Percentiles rank a stretch among this genome's conserved stretches.
phyloP scores from a whole-genome alignment of 1,139 yeast species.

The Kurtzmaniella quercitrusa region DNA sequence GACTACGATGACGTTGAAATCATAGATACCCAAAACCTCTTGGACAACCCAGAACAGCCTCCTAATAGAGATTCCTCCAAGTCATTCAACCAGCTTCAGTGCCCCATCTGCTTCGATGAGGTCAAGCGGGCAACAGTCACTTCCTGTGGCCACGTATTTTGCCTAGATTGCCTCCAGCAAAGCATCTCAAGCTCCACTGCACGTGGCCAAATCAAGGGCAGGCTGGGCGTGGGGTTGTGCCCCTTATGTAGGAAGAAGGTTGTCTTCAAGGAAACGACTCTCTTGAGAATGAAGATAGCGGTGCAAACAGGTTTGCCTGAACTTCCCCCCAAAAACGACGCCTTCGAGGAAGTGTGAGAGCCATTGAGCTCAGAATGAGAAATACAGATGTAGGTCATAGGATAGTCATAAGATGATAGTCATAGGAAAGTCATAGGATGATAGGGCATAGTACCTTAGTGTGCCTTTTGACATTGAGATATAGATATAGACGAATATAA shows the following conservation, averaged over 20 bases:
- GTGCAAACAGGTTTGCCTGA: constrained; percentile 13
- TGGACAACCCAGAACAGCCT: constrained; percentile 24
- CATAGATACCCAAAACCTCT: constrained; percentile 34
- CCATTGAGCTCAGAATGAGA: no score
- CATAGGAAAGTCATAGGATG: no score
- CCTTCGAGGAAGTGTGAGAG: constrained; percentile 7
- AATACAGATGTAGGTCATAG: no score
- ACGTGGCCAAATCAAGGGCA: constrained; percentile 34
- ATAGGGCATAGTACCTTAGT: no score
- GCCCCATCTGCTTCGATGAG: constrained; percentile 47
- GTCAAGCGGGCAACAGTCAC: constrained; percentile 38
- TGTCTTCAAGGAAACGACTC: constrained; percentile 35
- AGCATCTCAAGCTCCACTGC: constrained; percentile 41
- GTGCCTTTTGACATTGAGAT: no score
- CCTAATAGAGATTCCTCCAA: constrained; percentile 22
- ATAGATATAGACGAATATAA: no score
- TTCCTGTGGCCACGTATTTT: constrained; percentile 44
- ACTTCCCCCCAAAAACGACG: constrained; percentile 3
- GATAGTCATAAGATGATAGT: no score
- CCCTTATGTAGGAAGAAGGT: constrained; percentile 43
- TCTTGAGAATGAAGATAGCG: constrained; percentile 29
- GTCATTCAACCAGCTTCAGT: constrained; percentile 34
- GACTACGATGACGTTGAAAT: constrained; percentile 34
- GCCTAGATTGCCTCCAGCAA: constrained; percentile 42
- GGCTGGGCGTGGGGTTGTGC: constrained; percentile 39